Percentiles rank a stretch among this genome's conserved stretches.
Evolutionary conservation across 1,284 basidiomycete species (phyloP).

Genomic region (Cutaneotrichosporon sp.): DNA sequence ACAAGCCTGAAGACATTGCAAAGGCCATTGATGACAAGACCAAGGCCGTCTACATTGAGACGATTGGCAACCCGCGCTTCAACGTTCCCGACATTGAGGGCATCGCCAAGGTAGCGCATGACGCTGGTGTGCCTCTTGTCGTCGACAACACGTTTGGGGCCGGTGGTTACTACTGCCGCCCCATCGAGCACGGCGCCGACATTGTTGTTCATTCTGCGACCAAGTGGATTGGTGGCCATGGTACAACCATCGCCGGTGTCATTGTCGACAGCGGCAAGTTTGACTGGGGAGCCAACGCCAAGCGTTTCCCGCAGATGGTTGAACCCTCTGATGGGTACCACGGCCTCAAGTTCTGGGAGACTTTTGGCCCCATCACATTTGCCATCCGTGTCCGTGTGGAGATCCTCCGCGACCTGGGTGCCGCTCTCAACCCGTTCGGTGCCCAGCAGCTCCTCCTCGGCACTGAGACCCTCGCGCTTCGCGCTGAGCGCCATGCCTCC

Average conservation of each 20-base stretch:
- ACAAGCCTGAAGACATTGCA: conserved; percentile 61
- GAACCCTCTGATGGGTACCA: conserved; percentile 77
- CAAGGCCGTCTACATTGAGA: conserved; percentile 71
- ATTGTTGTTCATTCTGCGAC: conserved; percentile 82
- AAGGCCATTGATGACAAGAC: conserved; percentile 57
- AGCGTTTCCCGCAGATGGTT: conserved; percentile 60
- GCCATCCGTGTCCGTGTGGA: conserved; percentile 49
- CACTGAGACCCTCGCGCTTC: conserved; percentile 75
- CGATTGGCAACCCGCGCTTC: conserved; percentile 80
- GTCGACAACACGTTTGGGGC: conserved; percentile 90
- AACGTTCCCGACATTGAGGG: conserved; percentile 65
- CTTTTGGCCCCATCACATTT: conserved; percentile 55
- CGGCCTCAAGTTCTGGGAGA: conserved; percentile 66
- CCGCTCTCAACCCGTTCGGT: conserved; percentile 70
- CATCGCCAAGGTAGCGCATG: conserved; percentile 58
- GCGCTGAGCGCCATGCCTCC: conserved; percentile 48
- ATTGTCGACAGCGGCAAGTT: conserved; percentile 79
- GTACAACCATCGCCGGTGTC: conserved; percentile 79
- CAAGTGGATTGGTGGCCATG: conserved; percentile 88
- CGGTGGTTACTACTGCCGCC: conserved; percentile 53
- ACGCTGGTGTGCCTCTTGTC: conserved; percentile 16
- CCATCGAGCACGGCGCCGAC: conserved; percentile 58
- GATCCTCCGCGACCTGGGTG: conserved; percentile 71
- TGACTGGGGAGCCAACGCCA: conserved; percentile 78
- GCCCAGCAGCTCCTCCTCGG: conserved; percentile 81